Base-by-base conservation (phyloP, 352 stramenopile genomes). In the Phytophthora pisi region DNA sequence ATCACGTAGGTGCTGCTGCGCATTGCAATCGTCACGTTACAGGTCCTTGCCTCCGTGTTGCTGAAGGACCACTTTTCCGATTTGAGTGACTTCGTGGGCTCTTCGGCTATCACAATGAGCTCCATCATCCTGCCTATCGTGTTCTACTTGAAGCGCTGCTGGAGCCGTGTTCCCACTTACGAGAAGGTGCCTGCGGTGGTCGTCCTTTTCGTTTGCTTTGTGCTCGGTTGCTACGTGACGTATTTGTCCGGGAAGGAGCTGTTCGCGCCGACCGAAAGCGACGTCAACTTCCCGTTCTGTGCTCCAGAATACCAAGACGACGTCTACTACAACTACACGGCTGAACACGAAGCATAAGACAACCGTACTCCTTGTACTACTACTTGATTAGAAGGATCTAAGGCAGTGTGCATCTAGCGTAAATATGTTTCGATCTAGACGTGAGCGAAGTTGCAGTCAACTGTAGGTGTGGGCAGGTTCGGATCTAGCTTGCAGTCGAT, bases 41-140 rank as follows among this genome's bases (percentile, higher is more conserved):
- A 73, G 16, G 66, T 79, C 1, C 31, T 79, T n/a, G 51, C 62
- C 9, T 74, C 76, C 4, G 61, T 84, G 23, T 24, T 81, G 6
- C 38, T 81, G 13, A 69, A 75, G 60, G 68, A 81, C 62, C 57
- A 77, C 20, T 79, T 84, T 54, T 54, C 70, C 38, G 73, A 74
- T 43, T 51, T 81, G 23, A 68, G 62, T 8, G 73, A 78, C 49
- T 84, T 84, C 53, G 66, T 79, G 23, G 72, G 73, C 15, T 70
- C 76, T 1, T 81, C 76, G 28, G 61, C 68, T 16, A 80, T 79
- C 43, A 75, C 66, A 15, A 61, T 79, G 40, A 76, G 68, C 56
- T 81, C 57, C 54, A 84, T 84, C 43, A 60, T 84, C 15, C 43
- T 84, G 13, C 76, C 76, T 20, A 75, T 79, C 40, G 47, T 75